Conservation (phyloP, 345 rosid species). For the Salix suchowensis region DNA sequence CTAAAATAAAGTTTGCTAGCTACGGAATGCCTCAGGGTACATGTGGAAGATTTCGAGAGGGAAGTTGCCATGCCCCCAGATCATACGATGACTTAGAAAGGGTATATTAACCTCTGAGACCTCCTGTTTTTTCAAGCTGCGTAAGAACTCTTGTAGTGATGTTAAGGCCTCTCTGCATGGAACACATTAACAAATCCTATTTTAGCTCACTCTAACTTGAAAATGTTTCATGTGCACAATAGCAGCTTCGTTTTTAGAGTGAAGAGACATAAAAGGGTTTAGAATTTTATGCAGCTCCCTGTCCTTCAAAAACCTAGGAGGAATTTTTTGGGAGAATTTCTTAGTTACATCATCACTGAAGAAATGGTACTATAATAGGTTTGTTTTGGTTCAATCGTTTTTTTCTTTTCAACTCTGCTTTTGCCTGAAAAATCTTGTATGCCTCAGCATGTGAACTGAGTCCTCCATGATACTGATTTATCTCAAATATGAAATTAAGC, state of each 20-base stretch:
- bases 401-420: not conserved
- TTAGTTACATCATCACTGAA: not conserved
- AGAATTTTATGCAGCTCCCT: not conserved
- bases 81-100: slow-evolving; percentile 21
- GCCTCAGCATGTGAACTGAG: too few relatives aligned
- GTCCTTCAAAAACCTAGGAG: not conserved
- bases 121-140: not conserved
- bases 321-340: not conserved
- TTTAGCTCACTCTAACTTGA: not conserved
- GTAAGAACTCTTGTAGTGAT: too few relatives aligned
- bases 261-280: not conserved
- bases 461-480: too few relatives aligned
- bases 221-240: not conserved
- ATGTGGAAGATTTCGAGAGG: slow-evolving; percentile 16
- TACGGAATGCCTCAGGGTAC: slow-evolving; percentile 23
- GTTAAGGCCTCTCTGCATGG: too few relatives aligned
- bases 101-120: not conserved
- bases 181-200: too few relatives aligned
- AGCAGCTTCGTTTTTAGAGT: not conserved
- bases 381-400: not conserved
- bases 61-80: slow-evolving; percentile 20
- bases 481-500: too few relatives aligned
- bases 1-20: slow-evolving; percentile 21
- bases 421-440: not conserved
- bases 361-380: not conserved